A percentile compares a stretch with the other conserved stretches of the same genome.
These are phyloP conservation scores for Colletotrichum limetticola DNA, from an alignment of 2,329 filamentous ascomycete species.

Conservation along the genomic window DNA sequence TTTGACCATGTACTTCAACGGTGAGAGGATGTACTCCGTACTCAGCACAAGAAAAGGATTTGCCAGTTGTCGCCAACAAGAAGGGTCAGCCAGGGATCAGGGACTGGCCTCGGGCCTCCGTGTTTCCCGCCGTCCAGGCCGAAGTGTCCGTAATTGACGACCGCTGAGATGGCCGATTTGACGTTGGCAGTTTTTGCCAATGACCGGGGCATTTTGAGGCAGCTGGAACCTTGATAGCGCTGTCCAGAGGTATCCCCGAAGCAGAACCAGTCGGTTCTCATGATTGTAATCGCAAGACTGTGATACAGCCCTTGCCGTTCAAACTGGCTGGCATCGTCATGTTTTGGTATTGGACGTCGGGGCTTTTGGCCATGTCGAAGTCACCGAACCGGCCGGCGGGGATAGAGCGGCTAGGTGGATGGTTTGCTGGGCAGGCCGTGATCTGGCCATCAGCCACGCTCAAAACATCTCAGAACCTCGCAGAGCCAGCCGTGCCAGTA, in stretches of 20 bases:
- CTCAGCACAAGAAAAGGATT: not conserved
- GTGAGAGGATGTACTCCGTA: not conserved
- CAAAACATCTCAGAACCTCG: not conserved
- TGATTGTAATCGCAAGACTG: not conserved
- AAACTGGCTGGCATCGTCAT: not conserved
- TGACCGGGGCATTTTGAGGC: not conserved
- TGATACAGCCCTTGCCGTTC: not conserved
- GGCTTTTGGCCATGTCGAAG: not conserved
- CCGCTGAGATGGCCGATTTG: slow-evolving; percentile 11
- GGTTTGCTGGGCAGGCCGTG: slow-evolving; percentile 7
- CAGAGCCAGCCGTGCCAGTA: not conserved
- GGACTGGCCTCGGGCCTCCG: slow-evolving; percentile 20
- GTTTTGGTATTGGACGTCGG: not conserved
- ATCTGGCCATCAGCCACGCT: slow-evolving; percentile 9
- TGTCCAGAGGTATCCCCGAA: not conserved
- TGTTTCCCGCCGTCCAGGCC: slow-evolving; percentile 19
- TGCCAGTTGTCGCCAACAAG: not conserved
- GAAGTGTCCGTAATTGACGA: slow-evolving; percentile 15
- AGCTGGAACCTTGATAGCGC: not conserved
- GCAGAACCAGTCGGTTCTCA: not conserved
- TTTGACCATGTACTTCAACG: not conserved
- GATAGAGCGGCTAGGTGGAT: slow-evolving; percentile 9
- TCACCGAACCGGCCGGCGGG: not conserved
- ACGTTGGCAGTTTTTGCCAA: not conserved
- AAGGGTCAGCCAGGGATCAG: slow-evolving; percentile 23